Evolutionary conservation across 2,329 filamentous ascomycete genomes (phyloP).

Genomic region (Fusarium oligoseptatum): DNA sequence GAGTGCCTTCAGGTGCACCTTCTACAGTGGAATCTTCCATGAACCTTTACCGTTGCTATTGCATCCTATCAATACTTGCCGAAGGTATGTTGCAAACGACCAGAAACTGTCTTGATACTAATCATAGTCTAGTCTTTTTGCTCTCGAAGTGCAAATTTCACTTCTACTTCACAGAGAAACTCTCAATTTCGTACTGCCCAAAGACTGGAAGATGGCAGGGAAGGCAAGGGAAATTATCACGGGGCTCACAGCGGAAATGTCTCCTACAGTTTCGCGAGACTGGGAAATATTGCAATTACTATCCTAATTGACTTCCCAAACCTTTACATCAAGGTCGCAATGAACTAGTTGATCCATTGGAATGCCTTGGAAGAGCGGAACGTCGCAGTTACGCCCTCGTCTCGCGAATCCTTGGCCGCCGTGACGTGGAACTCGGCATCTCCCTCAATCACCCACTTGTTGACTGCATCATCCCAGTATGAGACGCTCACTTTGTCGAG

Average conservation of each 20-base stretch:
- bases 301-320: background rate
- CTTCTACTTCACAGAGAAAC: background rate
- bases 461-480: conserved; percentile 28
- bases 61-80: conserved; percentile 32
- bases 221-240: background rate
- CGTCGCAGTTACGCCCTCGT: background rate
- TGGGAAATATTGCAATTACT: conserved; percentile 15
- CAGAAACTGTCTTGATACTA: background rate
- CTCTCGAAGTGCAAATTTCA: conserved; percentile 24
- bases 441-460: conserved; percentile 30
- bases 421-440: conserved; percentile 23
- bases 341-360: conserved; percentile 23
- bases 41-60: conserved; percentile 18
- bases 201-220: conserved; percentile 3
- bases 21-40: conserved; percentile 13
- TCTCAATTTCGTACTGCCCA: background rate
- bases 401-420: conserved; percentile 29
- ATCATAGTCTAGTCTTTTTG: conserved; percentile 13
- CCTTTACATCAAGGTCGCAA: background rate
- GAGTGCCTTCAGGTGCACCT: background rate
- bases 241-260: background rate
- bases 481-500: conserved; percentile 32
- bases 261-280: conserved; percentile 18
- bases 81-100: conserved; percentile 1
- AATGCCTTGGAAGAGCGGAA: conserved; percentile 11